A percentile compares a stretch with the other conserved stretches of the same genome.
These are phyloP conservation scores for Hamigera avellanea DNA, from an alignment of 495 filamentous ascomycete species.

Conservation along the genomic window DNA sequence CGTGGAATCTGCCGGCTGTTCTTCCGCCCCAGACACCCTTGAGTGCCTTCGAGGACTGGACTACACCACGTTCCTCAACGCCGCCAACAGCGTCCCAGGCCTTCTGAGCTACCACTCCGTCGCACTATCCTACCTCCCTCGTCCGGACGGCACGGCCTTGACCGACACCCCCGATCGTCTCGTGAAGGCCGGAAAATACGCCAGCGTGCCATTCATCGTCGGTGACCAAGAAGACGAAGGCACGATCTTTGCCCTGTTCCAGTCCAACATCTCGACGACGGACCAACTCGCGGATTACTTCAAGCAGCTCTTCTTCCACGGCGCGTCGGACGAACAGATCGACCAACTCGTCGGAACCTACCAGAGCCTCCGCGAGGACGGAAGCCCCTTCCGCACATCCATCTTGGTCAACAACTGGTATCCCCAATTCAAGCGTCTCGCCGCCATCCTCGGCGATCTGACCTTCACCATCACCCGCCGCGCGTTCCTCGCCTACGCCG, in stretches of 20 bases:
- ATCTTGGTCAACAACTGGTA: constrained; percentile 52
- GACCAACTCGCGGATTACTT: constrained; percentile 49
- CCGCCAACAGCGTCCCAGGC: constrained; percentile 54
- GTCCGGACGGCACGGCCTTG: constrained; percentile 48
- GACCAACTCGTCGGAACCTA: constrained; percentile 45
- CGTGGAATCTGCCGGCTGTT: constrained; percentile 47
- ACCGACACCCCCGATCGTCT: constrained; percentile 45
- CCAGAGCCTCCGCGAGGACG: constrained; percentile 32
- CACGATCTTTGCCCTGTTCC: constrained; percentile 50
- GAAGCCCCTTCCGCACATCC: constrained; percentile 56
- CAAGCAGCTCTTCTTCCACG: constrained; percentile 39
- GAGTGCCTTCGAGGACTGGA: constrained; percentile 48
- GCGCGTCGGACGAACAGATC: constrained; percentile 32
- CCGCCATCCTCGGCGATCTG: constrained; percentile 63
- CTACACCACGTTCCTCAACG: constrained; percentile 49
- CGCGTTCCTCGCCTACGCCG: constrained; percentile 34
- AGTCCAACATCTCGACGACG: constrained; percentile 49
- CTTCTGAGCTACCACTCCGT: constrained; percentile 52
- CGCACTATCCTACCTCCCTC: constrained; percentile 52
- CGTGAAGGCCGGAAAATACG: constrained; percentile 38
- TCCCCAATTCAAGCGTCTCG: constrained; percentile 63
- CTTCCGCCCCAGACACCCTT: constrained; percentile 41
- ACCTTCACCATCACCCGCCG: constrained; percentile 55
- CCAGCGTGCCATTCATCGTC: constrained; percentile 44
- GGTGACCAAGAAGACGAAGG: constrained; percentile 54